Conservation (phyloP, 2,329 filamentous ascomycete species). For the Fusarium palustre region DNA sequence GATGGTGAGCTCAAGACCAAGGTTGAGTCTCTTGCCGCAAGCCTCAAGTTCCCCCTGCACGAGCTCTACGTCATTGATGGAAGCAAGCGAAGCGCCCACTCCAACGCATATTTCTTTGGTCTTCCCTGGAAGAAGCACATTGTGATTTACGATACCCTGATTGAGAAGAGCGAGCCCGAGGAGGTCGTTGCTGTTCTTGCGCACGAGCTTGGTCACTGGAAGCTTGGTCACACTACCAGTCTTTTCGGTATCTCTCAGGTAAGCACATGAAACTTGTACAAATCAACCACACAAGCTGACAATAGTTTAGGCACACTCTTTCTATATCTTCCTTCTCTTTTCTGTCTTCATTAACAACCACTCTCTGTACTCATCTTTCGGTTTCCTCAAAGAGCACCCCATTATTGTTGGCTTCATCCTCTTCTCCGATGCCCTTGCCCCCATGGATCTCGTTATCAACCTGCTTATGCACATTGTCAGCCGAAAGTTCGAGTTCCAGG, state of each 20-base stretch:
- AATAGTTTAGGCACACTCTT: constrained; percentile 79
- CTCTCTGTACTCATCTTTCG: constrained; percentile 91
- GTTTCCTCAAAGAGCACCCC: constrained; percentile 83
- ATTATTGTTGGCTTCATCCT: constrained; percentile 98
- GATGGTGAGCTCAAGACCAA: constrained; percentile 87
- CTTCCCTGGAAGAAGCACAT: constrained; percentile 99
- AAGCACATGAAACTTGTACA: constrained; percentile 38
- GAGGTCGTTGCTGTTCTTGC: constrained; percentile 96
- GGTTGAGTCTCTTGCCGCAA: constrained; percentile 85
- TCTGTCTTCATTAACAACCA: constrained; percentile 97
- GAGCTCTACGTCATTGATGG: constrained; percentile 96
- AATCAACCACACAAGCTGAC: constrained; percentile 43
- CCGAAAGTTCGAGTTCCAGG: constrained; percentile 95
- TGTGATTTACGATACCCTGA: constrained; percentile 97
- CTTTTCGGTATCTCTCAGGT: constrained; percentile 89
- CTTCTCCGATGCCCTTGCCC: constrained; percentile 95
- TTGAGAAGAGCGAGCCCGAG: constrained; percentile 91
- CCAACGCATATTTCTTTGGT: constrained; percentile 95
- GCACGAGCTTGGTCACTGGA: constrained; percentile 98
- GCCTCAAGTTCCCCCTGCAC: constrained; percentile 89
- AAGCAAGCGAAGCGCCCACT: constrained; percentile 87
- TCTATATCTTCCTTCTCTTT: constrained; percentile 97
- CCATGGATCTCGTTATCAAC: constrained; percentile 95
- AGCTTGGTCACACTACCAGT: constrained; percentile 91
- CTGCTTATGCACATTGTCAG: constrained; percentile 96